phyloP scores from a whole-genome alignment of 2,329 filamentous ascomycete genomes.

The Verticillium dahliae region DNA sequence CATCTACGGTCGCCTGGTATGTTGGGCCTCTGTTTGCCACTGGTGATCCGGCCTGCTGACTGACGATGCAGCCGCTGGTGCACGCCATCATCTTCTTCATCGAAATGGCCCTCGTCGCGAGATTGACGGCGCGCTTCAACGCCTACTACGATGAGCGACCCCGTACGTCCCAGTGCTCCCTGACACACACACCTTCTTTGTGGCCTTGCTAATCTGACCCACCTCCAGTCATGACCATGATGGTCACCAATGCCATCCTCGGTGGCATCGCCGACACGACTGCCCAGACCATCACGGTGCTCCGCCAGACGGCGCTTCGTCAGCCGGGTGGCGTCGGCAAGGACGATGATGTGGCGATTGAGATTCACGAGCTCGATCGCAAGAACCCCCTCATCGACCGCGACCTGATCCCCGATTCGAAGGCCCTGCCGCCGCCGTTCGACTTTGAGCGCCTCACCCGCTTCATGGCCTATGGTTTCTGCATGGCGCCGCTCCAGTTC shows the following conservation, averaged over 20 bases:
- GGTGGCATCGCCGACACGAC: slow-evolving; percentile 95
- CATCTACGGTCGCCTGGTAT: slow-evolving; percentile 66
- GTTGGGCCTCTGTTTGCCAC: slow-evolving; percentile 18
- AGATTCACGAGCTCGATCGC: slow-evolving; percentile 80
- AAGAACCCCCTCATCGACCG: slow-evolving; percentile 62
- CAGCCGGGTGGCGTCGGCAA: slow-evolving; percentile 54
- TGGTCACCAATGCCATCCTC: slow-evolving; percentile 96
- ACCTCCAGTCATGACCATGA: slow-evolving; percentile 79
- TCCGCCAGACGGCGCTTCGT: slow-evolving; percentile 60
- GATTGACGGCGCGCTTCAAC: slow-evolving; percentile 84
- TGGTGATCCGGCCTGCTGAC: background rate
- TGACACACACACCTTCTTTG: background rate
- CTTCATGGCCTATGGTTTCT: slow-evolving; percentile 96
- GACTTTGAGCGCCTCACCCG: slow-evolving; percentile 91
- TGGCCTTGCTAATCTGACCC: background rate
- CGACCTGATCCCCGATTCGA: slow-evolving; percentile 62
- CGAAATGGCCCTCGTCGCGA: slow-evolving; percentile 79
- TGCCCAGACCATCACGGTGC: slow-evolving; percentile 83
- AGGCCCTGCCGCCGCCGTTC: slow-evolving; percentile 69
- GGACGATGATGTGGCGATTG: slow-evolving; percentile 72
- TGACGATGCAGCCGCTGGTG: slow-evolving; percentile 63
- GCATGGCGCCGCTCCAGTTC: slow-evolving; percentile 92
- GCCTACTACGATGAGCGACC: slow-evolving; percentile 88
- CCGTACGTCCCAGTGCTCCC: slow-evolving; percentile 40
- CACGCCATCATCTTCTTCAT: slow-evolving; percentile 80